Evolutionary conservation across 495 filamentous ascomycete genomes (phyloP).

Genomic region (Xylona heveae): DNA sequence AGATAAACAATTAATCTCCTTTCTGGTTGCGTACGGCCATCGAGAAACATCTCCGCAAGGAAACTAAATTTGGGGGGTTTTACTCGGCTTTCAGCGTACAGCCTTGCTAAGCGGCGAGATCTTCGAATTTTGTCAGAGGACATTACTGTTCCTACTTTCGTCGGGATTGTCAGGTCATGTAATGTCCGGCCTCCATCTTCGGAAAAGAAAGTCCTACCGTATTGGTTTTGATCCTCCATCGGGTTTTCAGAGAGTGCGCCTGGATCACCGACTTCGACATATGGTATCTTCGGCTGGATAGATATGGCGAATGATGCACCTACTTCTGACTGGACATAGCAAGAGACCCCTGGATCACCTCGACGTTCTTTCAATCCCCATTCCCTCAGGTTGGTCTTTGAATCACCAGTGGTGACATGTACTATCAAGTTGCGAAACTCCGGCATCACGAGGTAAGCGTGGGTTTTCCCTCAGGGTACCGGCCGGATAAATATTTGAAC

Average conservation of each 20-base stretch:
- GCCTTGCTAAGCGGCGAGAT: background rate
- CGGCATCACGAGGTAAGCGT: no score
- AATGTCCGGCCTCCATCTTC: no score
- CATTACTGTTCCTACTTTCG: background rate
- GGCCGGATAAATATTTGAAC: no score
- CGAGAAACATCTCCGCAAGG: conserved; percentile 12
- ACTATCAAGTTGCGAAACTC: background rate
- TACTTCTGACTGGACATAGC: conserved; percentile 13
- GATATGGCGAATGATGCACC: conserved; percentile 9
- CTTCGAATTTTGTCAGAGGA: background rate
- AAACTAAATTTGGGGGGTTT: conserved; percentile 9
- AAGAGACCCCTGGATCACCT: conserved; percentile 6
- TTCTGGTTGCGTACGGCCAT: conserved; percentile 10
- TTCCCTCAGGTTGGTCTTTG: conserved; percentile 8
- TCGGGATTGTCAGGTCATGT: no score
- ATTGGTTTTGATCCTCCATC: background rate
- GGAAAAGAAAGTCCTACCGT: no score
- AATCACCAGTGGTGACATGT: background rate
- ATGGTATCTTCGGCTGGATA: conserved; percentile 10
- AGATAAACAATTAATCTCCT: conserved; percentile 10
- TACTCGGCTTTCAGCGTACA: background rate
- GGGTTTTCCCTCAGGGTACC: no score
- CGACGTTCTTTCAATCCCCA: conserved; percentile 10
- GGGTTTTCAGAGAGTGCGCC: background rate
- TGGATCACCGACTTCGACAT: no score